Evolutionary conservation across 2,329 filamentous ascomycete species (phyloP), one percentile per base, ranked within the genome.

Genomic region (Ciborinia camelliae): DNA sequence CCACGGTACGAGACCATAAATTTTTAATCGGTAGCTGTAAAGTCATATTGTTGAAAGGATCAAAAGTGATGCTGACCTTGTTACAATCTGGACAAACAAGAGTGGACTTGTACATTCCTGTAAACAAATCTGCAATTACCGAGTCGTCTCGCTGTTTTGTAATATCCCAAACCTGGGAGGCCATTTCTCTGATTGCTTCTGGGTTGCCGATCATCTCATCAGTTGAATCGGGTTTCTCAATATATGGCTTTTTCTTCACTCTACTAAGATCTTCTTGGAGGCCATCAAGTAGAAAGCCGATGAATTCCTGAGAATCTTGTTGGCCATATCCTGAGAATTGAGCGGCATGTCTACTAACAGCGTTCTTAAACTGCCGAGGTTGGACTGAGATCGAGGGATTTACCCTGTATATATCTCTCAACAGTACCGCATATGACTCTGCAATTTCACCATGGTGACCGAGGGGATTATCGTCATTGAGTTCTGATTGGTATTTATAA

Each of bases 11-110:
- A 65, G 81, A 82, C 90, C 92, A 97, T 52, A 91, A 84, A 69
- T 89, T 92, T 75, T 95, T 90, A 63, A 97, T 86, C 0, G 95
- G 95, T 41, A 99, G 80, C 65, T 96, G 95, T 30, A 99, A 80
- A 0, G 95, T 97, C 66, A 99, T 79, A 69, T 96, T 95, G 76
- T 92, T 97, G 81, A 96, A 99, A 0, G 95, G 95, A 75, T 99
- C 95, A 74, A 99, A 99, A 0, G 95, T 98, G 72, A 99, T 97
- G 84, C 93, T 97, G 77, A 98, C 90, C 79, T 98, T 99, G 71
- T 89, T 84, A 76, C 95, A 99, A 9, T 84, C 85, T 0, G 95
- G 95, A 74, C 95, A 99, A 68, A 95, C 89, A 68, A 99, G 84
- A 0, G 94, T 98, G 52, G 96, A 98, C 79, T 98, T 97, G 84